phyloP scores from a whole-genome alignment of 2,329 filamentous ascomycete species.

The Leptosphaerulina australis region DNA sequence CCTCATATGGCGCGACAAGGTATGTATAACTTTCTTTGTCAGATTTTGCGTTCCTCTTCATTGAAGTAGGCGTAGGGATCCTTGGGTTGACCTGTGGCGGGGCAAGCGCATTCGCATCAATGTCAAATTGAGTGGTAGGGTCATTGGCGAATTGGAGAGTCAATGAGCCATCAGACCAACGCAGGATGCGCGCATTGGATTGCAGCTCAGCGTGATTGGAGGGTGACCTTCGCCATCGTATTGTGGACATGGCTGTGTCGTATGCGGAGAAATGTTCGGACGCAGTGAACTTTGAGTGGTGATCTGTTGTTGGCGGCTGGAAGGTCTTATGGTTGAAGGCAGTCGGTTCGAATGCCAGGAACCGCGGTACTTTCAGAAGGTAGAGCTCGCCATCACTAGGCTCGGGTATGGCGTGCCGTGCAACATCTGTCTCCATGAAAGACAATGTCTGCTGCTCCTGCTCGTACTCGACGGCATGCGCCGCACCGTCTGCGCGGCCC shows the following conservation, averaged over 20 bases:
- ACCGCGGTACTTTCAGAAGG: conserved; percentile 72
- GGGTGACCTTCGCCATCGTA: conserved; percentile 72
- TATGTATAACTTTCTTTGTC: conserved; percentile 77
- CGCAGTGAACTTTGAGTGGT: conserved; percentile 55
- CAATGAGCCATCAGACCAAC: conserved; percentile 80
- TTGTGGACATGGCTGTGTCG: conserved; percentile 68
- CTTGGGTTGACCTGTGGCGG: conserved; percentile 60
- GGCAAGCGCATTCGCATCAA: conserved; percentile 72
- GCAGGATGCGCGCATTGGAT: conserved; percentile 76
- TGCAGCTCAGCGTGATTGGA: conserved; percentile 69
- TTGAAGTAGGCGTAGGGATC: conserved; percentile 56
- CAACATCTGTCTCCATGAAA: conserved; percentile 68
- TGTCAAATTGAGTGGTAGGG: conserved; percentile 72
- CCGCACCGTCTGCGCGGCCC: conserved; percentile 66
- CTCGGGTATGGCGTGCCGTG: conserved; percentile 72
- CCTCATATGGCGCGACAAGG: conserved; percentile 72
- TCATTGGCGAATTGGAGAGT: conserved; percentile 75
- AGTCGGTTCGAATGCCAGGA: conserved; percentile 71
- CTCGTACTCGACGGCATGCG: conserved; percentile 54
- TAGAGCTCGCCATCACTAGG: conserved; percentile 75
- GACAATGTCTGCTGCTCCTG: conserved; percentile 62
- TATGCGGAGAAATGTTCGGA: conserved; percentile 63
- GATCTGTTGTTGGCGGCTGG: conserved; percentile 65
- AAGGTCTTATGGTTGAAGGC: conserved; percentile 71
- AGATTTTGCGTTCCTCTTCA: conserved; percentile 32